Evolutionary conservation across 1,284 basidiomycete species (phyloP), one percentile per base, ranked within the genome.

Genomic region (Ceratobasidium theobromae): DNA sequence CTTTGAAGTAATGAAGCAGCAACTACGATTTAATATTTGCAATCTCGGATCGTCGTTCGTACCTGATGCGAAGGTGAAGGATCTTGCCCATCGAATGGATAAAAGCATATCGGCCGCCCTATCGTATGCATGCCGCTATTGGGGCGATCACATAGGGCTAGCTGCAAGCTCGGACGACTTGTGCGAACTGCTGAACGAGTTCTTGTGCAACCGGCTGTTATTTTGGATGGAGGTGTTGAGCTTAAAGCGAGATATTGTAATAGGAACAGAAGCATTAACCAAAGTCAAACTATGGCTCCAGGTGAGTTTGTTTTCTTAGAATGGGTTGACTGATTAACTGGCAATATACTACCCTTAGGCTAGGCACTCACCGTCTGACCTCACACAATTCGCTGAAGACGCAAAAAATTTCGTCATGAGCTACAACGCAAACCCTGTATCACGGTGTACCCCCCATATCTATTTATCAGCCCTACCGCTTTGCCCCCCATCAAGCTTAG

Each of bases 151-250:
- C 32, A 16, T 32, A n/a, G 12, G 18, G 30, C 32, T 21, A 16
- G 51, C 30, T 2, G 27, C 21, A 1, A 18, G 14, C 21, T 53
- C 51, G 27, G 30, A 32, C 16, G n/a, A 53, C 4, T 5, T 53
- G 12, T 16, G 16, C n/a, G 2, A 6, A 2, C 18, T 2, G 32
- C 51, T 53, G 12, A 5, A n/a, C 1, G 9, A 35, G 12, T 53
- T 53, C 30, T 32, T 53, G 51, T 33, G 30, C 6, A 8, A 12
- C 18, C 3, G 32, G 18, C 18, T 53, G 38, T 21, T 53, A 14
- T 32, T 53, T 5, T 53, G 51, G 51, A 35, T 53, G 51, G 51
- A 53, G n/a, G 30, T 53, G 14, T 18, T 53, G 14, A 53, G 38
- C 51, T 32, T 53, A 30, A 32, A 18, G 30, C 3, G n/a, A 2